Conservation (phyloP, 2,329 filamentous ascomycete species). For the Fusarium sublunatum region DNA sequence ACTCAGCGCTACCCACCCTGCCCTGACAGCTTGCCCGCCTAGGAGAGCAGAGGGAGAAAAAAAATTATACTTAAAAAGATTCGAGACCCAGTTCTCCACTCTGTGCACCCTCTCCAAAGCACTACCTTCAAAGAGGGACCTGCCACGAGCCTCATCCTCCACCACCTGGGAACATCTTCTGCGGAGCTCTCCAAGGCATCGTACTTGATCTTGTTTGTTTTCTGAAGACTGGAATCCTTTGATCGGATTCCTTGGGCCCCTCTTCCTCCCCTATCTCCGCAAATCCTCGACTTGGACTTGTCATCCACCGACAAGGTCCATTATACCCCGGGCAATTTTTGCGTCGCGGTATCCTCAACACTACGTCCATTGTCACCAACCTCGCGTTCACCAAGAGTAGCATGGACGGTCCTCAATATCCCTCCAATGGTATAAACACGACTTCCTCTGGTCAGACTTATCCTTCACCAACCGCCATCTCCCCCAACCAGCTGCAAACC, state of each 20-base stretch:
- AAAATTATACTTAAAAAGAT: slow-evolving; percentile 54
- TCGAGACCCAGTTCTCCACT: slow-evolving; percentile 60
- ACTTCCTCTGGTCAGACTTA: slow-evolving; percentile 61
- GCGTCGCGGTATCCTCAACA: slow-evolving; percentile 44
- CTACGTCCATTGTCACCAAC: slow-evolving; percentile 40
- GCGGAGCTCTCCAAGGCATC: slow-evolving; percentile 46
- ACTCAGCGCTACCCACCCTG: slow-evolving; percentile 46
- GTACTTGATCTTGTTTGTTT: slow-evolving; percentile 43
- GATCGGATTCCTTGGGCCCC: slow-evolving; percentile 26
- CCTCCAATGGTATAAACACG: slow-evolving; percentile 67
- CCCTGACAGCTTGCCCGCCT: slow-evolving; percentile 45
- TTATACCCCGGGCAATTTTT: slow-evolving; percentile 36
- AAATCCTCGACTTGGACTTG: slow-evolving; percentile 46
- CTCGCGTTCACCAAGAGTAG: slow-evolving; percentile 54
- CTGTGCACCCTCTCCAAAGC: slow-evolving; percentile 59
- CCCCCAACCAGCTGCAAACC: slow-evolving; percentile 63
- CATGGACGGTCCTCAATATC: slow-evolving; percentile 67
- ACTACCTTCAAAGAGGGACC: slow-evolving; percentile 55
- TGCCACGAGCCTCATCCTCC: slow-evolving; percentile 56
- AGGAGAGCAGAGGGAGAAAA: slow-evolving; percentile 38
- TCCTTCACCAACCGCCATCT: slow-evolving; percentile 63
- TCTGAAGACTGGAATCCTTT: slow-evolving; percentile 33
- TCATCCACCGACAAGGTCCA: slow-evolving; percentile 39
- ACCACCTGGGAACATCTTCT: slow-evolving; percentile 51
- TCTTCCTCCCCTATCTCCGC: slow-evolving; percentile 30